Conservation (phyloP, 495 filamentous ascomycete genomes). For the Talaromyces thailandensis region DNA sequence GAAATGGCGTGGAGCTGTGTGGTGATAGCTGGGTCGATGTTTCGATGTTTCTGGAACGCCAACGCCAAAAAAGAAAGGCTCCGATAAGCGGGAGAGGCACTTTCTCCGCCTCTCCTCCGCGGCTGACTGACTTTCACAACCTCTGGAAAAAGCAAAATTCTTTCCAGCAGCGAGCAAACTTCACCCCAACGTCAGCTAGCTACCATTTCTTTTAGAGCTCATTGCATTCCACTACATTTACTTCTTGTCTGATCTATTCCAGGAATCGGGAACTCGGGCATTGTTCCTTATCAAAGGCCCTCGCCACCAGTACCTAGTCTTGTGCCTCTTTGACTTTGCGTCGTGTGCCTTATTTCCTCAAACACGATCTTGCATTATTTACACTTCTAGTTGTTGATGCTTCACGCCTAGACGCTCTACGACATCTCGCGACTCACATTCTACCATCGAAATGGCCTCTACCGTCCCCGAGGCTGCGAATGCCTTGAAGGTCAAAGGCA, state of each 20-base stretch:
- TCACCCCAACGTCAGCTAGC: neutral
- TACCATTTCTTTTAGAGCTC: neutral
- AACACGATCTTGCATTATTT: conserved; percentile 5
- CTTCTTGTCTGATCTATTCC: neutral
- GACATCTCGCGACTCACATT: conserved; percentile 9
- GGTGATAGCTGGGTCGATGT: neutral
- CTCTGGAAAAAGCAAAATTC: neutral
- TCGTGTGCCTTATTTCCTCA: conserved; percentile 10
- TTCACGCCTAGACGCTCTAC: conserved; percentile 3
- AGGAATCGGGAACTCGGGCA: neutral
- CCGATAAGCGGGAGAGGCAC: conserved; percentile 3
- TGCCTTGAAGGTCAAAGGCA: conserved; percentile 85
- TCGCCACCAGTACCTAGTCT: neutral
- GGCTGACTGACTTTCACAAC: neutral
- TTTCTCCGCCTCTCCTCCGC: neutral
- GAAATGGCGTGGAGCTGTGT: neutral
- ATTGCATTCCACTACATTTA: neutral
- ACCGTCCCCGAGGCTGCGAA: conserved; percentile 56
- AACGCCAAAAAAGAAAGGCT: neutral
- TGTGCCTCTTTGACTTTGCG: conserved; percentile 1
- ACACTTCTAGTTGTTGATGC: conserved; percentile 4
- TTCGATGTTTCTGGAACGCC: conserved; percentile 4
- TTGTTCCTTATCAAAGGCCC: neutral
- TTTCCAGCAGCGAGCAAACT: neutral
- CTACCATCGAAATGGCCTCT: conserved; percentile 33